These are phyloP conservation scores for Coemansia sp. DNA, from an alignment of 192 early-diverging fungal genomes.

Conservation along the genomic window DNA sequence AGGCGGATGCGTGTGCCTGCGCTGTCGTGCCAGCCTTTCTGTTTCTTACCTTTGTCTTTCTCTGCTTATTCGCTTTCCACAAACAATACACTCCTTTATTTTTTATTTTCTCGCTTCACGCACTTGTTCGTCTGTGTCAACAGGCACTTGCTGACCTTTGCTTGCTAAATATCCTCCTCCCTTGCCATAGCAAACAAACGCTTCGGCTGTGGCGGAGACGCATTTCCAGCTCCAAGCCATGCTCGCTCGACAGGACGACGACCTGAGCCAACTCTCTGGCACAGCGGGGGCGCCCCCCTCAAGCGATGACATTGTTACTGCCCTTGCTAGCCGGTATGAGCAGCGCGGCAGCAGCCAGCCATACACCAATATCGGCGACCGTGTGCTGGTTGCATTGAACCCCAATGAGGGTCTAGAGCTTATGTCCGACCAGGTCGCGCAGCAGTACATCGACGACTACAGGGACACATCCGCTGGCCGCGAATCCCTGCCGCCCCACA, in stretches of 20 bases:
- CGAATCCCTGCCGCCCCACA: slow-evolving; percentile 64
- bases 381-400: slow-evolving; percentile 70
- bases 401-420: slow-evolving; percentile 59
- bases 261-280: slow-evolving; percentile 35
- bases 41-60: slow-evolving; percentile 2
- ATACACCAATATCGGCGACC: slow-evolving; percentile 70
- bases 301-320: slow-evolving; percentile 26
- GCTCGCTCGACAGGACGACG: slow-evolving; percentile 55
- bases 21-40: neutral
- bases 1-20: too few species aligned
- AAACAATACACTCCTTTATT: neutral
- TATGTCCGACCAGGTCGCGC: slow-evolving; percentile 59
- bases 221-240: slow-evolving; percentile 5
- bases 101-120: slow-evolving; percentile 9
- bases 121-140: neutral
- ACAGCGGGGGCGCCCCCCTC: slow-evolving; percentile 16
- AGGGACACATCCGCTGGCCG: slow-evolving; percentile 57
- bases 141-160: neutral
- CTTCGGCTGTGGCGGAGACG: neutral
- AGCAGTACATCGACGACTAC: slow-evolving; percentile 73
- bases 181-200: too few species aligned
- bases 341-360: slow-evolving; percentile 43
- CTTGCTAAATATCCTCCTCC: neutral
- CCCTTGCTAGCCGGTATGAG: slow-evolving; percentile 47
- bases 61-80: neutral